A percentile compares a stretch with the other conserved stretches of the same genome.
These are phyloP conservation scores for Phaeoacremonium minimum DNA, from an alignment of 2,329 filamentous ascomycete genomes.

Conservation along the genomic window DNA sequence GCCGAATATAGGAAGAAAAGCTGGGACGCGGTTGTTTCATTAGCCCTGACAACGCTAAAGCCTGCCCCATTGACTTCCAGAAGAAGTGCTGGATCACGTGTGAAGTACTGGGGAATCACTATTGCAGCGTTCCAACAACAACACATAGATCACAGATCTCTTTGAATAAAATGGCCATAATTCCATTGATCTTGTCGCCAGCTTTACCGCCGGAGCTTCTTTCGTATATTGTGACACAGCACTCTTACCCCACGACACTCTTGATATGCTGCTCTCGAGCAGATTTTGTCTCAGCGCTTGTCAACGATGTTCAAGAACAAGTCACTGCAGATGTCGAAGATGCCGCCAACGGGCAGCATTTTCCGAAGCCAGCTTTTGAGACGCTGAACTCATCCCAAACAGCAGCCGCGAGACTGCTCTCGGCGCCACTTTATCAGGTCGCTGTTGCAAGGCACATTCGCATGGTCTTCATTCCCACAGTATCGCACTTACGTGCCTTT, in stretches of 20 bases:
- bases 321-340: too few relatives aligned
- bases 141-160: too few relatives aligned
- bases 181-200: conserved; percentile 44
- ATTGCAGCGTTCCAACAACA: too few relatives aligned
- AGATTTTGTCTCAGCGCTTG: conserved; percentile 60
- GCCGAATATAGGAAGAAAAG: too few relatives aligned
- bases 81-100: too few relatives aligned
- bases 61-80: too few relatives aligned
- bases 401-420: conserved; percentile 34
- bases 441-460: conserved; percentile 65
- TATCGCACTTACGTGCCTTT: conserved; percentile 74
- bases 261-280: conserved; percentile 65
- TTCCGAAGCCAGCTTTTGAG: too few relatives aligned
- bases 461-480: conserved; percentile 68
- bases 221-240: conserved; percentile 54
- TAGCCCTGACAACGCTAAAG: too few relatives aligned
- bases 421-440: conserved; percentile 64
- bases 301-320: conserved; percentile 35
- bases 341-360: too few relatives aligned
- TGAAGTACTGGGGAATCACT: too few relatives aligned
- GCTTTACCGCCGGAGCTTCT: conserved; percentile 59
- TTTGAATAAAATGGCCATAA: conserved; percentile 3
- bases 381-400: too few relatives aligned
- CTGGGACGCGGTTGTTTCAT: too few relatives aligned
- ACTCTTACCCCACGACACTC: conserved; percentile 57